Evolutionary conservation across 2,329 filamentous ascomycete genomes (phyloP), one percentile per base, ranked within the genome.

Genomic region (Aureobasidium sp.): DNA sequence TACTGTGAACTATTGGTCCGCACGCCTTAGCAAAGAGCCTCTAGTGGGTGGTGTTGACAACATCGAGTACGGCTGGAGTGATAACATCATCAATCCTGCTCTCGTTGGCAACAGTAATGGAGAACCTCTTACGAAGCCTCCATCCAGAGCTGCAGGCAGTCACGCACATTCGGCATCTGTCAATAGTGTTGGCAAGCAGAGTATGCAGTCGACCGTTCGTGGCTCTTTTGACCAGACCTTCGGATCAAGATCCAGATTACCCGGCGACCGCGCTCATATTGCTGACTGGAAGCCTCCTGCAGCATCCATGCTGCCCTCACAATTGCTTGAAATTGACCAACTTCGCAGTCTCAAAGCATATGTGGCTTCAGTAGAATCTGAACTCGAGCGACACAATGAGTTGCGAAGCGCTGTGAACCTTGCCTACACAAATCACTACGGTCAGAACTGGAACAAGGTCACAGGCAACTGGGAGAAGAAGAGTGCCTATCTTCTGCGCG

Each of bases 391-490:
- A 65, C 94, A 99, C 76, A 97, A 97, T 71, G 88, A 92, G 72
- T 80, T 97, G 66, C 87, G 94, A 67, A 86, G 86, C 63, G 87
- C 91, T 2, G 94, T 97, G 88, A 82, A 92, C 61, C 82, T 96
- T 61, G 92, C 94, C 26, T 65, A 84, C 82, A 97, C 95, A 72
- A 92, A 90, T 15, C 89, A 91, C 3, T 85, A 92, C 34, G 88
- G 93, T 65, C 82, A 85, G 41, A 97, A 97, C 70, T 84, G 87
- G 17, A 80, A 79, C 65, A 92, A 89, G 75, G 91, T 93, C 17
- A 93, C 97, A 89, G 82, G 87, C 24, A 99, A 99, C 75, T 99
- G 94, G 93, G 92, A 99, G 79, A 87, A 89, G 71, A 97, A 97
- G 78, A 95, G 90, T 62, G 87, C 90, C 34, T 96, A 97, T 72